Conservation (phyloP, 805 yeast genomes). For the Candida parachauliodes region DNA sequence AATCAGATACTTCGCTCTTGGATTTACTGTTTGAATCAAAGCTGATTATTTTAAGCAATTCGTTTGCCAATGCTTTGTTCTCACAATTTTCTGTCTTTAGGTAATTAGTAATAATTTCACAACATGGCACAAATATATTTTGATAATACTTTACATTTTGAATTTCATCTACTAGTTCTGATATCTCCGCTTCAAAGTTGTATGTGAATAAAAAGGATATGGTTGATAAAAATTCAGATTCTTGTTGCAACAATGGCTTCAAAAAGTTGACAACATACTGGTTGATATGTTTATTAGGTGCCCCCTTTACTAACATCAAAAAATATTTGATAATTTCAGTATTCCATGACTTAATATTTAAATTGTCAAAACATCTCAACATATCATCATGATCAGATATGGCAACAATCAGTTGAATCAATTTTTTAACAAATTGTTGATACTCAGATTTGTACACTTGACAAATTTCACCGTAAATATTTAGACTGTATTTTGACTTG, state of each 20-base stretch:
- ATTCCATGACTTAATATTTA: conserved; percentile 28
- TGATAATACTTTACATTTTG: conserved; percentile 7
- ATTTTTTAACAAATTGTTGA: conserved; percentile 26
- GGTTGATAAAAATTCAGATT: conserved; percentile 15
- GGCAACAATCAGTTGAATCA: conserved; percentile 31
- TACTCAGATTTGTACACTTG: conserved; percentile 13
- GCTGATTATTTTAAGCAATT: conserved; percentile 5
- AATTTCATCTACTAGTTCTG: conserved; percentile 14
- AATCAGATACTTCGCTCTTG: neutral
- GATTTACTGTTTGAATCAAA: neutral
- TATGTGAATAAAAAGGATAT: conserved; percentile 23
- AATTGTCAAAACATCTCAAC: conserved; percentile 14
- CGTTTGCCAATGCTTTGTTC: conserved; percentile 20
- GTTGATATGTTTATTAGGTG: conserved; percentile 29
- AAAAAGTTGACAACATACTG: conserved; percentile 22
- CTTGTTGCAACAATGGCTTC: conserved; percentile 14
- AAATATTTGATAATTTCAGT: conserved; percentile 28
- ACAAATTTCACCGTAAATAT: conserved; percentile 18
- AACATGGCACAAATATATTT: neutral
- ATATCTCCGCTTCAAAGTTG: conserved; percentile 24
- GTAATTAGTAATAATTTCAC: conserved; percentile 10
- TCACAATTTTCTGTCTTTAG: conserved; percentile 3
- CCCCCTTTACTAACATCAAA: conserved; percentile 29
- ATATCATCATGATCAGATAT: conserved; percentile 25
- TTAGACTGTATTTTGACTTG: conserved; percentile 15